Conservation (phyloP, 139 green algal genomes). For the Dunaliella primolecta region DNA sequence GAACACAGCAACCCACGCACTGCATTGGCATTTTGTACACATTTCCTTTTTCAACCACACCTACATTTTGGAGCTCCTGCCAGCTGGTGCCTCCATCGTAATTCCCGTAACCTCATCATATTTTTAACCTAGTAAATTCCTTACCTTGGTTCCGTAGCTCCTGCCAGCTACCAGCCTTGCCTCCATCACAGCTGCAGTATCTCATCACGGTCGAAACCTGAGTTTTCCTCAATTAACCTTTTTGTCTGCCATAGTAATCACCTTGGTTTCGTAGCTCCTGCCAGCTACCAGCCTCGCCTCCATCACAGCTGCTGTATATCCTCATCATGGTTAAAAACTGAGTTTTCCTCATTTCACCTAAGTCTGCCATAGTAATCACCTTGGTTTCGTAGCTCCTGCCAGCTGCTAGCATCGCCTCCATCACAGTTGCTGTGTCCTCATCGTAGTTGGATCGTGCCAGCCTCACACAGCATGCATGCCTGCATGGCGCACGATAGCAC, state of each 20-base stretch:
- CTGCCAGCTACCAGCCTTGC: too few relatives aligned
- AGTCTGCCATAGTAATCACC: slow-evolving; percentile 3
- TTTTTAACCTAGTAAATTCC: too few relatives aligned
- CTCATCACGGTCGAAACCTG: too few relatives aligned
- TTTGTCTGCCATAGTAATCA: too few relatives aligned
- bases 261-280: not conserved
- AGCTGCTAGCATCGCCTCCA: slow-evolving; percentile 54
- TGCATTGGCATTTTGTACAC: too few relatives aligned
- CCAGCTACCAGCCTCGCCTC: not conserved
- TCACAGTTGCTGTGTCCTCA: slow-evolving; percentile 29
- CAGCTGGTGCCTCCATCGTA: too few relatives aligned
- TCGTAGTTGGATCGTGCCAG: slow-evolving; percentile 45
- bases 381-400: slow-evolving; percentile 30
- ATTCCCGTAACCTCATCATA: too few relatives aligned
- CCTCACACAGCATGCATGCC: slow-evolving; percentile 38
- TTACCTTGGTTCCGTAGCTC: not conserved
- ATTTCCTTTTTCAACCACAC: too few relatives aligned
- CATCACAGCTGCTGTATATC: not conserved
- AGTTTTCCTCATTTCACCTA: not conserved
- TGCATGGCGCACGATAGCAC: not conserved
- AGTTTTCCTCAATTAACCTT: too few relatives aligned
- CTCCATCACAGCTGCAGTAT: not conserved
- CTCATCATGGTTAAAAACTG: not conserved
- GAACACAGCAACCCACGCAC: too few relatives aligned
- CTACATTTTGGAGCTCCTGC: too few relatives aligned